Percentiles rank a stretch among this genome's conserved stretches.
Conservation (phyloP, 805 yeast genomes). For the Sungouiozyma intestinalis region DNA sequence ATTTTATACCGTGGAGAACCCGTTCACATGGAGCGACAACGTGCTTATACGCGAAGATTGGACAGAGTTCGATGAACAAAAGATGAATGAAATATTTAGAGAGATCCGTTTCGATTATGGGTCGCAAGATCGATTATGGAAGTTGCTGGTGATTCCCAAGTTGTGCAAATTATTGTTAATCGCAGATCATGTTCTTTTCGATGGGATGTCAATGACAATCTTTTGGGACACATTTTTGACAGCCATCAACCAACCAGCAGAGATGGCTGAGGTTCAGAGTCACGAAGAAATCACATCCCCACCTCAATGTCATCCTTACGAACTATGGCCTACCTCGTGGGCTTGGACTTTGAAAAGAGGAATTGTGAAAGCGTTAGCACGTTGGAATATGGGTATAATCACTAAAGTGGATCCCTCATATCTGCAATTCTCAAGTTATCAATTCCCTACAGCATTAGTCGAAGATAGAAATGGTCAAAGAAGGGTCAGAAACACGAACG, state of each 20-base stretch:
- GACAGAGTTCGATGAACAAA: conserved; percentile 4
- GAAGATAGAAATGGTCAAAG: conserved; percentile 1
- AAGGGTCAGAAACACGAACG: conserved; percentile 15
- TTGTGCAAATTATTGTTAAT: conserved; percentile 12
- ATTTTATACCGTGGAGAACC: background rate
- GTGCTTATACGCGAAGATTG: too few species aligned
- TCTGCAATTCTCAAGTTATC: conserved; percentile 13
- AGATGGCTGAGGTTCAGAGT: background rate
- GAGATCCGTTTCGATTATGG: conserved; percentile 11
- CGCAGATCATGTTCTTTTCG: conserved; percentile 20
- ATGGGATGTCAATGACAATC: conserved; percentile 20
- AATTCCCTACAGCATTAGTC: conserved; percentile 4
- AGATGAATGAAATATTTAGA: conserved; percentile 14
- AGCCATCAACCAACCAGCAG: conserved; percentile 3
- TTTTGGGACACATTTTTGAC: conserved; percentile 14
- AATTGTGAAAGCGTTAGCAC: conserved; percentile 6
- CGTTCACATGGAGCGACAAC: too few species aligned
- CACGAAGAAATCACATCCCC: background rate
- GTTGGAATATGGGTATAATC: conserved; percentile 9
- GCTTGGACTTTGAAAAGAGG: conserved; percentile 9
- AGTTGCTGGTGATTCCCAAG: conserved; percentile 11
- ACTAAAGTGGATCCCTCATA: conserved; percentile 4
- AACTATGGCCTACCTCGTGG: conserved; percentile 16
- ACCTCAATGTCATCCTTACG: conserved; percentile 13
- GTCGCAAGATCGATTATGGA: conserved; percentile 19